Percentiles rank a stretch among this genome's conserved stretches.
These are phyloP conservation scores for Obelidium mucronatum DNA, from an alignment of 192 early-diverging fungal genomes.

Conservation along the genomic window DNA sequence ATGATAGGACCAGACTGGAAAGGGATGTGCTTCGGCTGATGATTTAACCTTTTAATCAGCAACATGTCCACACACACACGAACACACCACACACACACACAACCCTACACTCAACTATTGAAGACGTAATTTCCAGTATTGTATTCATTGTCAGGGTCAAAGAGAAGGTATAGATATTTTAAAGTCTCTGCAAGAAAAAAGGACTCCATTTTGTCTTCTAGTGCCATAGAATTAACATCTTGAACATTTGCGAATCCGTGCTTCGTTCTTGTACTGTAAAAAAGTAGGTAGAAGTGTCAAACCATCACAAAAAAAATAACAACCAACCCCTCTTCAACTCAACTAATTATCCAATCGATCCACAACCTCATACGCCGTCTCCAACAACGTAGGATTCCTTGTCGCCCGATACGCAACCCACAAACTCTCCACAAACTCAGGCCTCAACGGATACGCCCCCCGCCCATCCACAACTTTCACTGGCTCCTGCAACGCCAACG, in stretches of 20 bases:
- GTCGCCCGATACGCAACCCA: conserved; percentile 41
- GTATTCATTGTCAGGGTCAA: conserved; percentile 29
- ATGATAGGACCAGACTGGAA: conserved; percentile 31
- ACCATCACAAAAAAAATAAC: background rate
- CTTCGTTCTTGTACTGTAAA: conserved; percentile 21
- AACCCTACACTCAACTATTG: conserved; percentile 32
- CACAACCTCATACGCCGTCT: conserved; percentile 31
- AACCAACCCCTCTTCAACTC: background rate
- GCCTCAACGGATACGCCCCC: conserved; percentile 75
- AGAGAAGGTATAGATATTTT: conserved; percentile 39
- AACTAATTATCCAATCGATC: conserved; percentile 36
- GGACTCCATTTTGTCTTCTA: conserved; percentile 43
- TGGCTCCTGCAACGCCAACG: background rate
- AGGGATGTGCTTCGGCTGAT: conserved; percentile 40
- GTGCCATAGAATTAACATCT: conserved; percentile 25
- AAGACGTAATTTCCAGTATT: conserved; percentile 31
- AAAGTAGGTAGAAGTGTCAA: too few species aligned
- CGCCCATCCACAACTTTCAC: background rate
- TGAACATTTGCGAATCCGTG: conserved; percentile 44
- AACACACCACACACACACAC: background rate
- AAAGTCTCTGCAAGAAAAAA: conserved; percentile 45
- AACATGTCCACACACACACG: too few species aligned
- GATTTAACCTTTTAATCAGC: background rate
- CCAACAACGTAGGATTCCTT: conserved; percentile 31
- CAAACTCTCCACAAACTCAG: conserved; percentile 80